These are phyloP conservation scores for Phytophthora pinifolia DNA, from an alignment of 352 stramenopile genomes.

Conservation along the genomic window DNA sequence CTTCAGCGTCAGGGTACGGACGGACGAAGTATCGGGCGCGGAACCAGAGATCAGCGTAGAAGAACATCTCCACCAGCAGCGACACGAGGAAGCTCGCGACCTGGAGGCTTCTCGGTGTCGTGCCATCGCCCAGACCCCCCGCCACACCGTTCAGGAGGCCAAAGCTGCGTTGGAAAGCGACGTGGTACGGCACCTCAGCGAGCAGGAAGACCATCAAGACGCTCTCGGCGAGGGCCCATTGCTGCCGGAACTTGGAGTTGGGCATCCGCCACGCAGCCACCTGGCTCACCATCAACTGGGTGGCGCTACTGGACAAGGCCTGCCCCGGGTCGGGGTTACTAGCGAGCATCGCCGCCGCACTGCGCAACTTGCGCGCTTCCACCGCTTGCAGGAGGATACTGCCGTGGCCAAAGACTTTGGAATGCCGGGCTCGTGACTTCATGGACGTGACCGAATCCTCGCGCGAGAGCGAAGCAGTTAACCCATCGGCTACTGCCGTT, in stretches of 20 bases:
- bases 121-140: slow-evolving; percentile 15
- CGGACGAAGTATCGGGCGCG: slow-evolving; percentile 47
- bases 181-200: slow-evolving; percentile 43
- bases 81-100: slow-evolving; percentile 33
- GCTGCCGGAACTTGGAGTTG: slow-evolving; percentile 30
- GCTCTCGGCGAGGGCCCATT: slow-evolving; percentile 34
- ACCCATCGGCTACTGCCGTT: neutral
- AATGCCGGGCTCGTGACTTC: slow-evolving; percentile 30
- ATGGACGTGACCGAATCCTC: slow-evolving; percentile 42
- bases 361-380: slow-evolving; percentile 20
- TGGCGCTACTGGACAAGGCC: slow-evolving; percentile 3
- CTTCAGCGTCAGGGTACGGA: slow-evolving; percentile 6
- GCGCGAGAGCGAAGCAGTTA: neutral
- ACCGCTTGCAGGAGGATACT: slow-evolving; percentile 37
- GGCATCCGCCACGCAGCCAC: slow-evolving; percentile 27
- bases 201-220: slow-evolving; percentile 38
- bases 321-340: slow-evolving; percentile 4
- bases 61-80: slow-evolving; percentile 57
- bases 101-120: slow-evolving; percentile 42
- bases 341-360: slow-evolving; percentile 9
- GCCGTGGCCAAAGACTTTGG: slow-evolving; percentile 34
- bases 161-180: slow-evolving; percentile 51
- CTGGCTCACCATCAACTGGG: slow-evolving; percentile 10
- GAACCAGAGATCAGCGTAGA: slow-evolving; percentile 52
- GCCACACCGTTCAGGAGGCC: slow-evolving; percentile 36